These are phyloP conservation scores for Santalum album DNA, from an alignment of 164 flowering plant genomes.

Conservation along the genomic window DNA sequence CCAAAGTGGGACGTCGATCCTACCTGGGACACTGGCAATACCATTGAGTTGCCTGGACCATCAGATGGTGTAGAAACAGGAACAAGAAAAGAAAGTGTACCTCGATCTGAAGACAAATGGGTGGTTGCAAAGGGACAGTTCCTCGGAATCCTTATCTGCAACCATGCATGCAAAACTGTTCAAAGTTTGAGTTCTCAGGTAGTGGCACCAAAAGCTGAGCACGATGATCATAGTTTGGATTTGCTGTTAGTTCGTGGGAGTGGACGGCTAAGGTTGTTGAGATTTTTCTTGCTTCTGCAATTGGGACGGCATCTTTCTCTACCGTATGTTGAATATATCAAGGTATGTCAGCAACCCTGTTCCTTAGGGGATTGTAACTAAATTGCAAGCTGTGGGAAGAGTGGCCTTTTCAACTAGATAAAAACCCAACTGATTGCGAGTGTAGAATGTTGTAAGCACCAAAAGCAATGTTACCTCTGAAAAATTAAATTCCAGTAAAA, in stretches of 20 bases:
- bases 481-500: no score
- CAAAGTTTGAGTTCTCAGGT: constrained; percentile 90
- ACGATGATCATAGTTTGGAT: constrained; percentile 79
- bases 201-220: constrained; percentile 94
- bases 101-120: constrained; percentile 63
- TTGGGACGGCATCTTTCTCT: constrained; percentile 80
- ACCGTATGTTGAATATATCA: constrained; percentile 88
- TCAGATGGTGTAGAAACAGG: constrained; percentile 38
- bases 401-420: no score
- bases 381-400: no score
- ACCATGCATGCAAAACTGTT: constrained; percentile 95
- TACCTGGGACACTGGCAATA: constrained; percentile 70
- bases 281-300: constrained; percentile 77
- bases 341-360: constrained; percentile 41
- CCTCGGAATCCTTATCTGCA: constrained; percentile 88
- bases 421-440: no score
- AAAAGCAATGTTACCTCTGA: no score
- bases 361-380: no score
- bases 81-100: constrained; percentile 28
- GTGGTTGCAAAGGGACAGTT: constrained; percentile 62
- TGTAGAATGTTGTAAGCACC: no score
- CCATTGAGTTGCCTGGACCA: constrained; percentile 84
- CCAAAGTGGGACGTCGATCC: constrained; percentile 93
- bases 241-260: constrained; percentile 83
- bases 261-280: constrained; percentile 66